phyloP scores from a whole-genome alignment of 2,329 filamentous ascomycete species.

The Huntiella savannae region DNA sequence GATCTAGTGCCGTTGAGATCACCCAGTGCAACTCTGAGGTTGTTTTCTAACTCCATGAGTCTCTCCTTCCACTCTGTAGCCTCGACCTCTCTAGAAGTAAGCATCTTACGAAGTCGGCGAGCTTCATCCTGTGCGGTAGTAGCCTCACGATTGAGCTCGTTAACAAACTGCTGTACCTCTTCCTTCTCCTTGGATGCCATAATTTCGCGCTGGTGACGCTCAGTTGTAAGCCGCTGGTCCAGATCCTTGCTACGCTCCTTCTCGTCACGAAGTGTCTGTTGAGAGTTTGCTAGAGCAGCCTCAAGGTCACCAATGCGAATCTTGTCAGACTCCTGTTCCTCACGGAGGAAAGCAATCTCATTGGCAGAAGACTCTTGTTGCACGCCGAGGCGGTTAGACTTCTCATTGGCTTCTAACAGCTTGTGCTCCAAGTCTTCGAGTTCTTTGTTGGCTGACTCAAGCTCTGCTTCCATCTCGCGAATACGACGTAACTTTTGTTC shows the following conservation, averaged over 20 bases:
- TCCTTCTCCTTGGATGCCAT: conserved; percentile 81
- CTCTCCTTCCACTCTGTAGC: conserved; percentile 81
- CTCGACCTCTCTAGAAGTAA: conserved; percentile 72
- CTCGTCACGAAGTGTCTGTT: conserved; percentile 66
- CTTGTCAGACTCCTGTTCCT: conserved; percentile 95
- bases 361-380: conserved; percentile 84
- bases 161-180: conserved; percentile 82
- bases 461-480: conserved; percentile 62
- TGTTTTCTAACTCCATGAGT: conserved; percentile 74
- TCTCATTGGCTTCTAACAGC: conserved; percentile 67
- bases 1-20: conserved; percentile 74
- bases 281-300: conserved; percentile 58
- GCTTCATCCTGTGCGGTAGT: conserved; percentile 71
- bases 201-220: conserved; percentile 71
- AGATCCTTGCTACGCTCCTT: conserved; percentile 56
- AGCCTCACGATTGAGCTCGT: conserved; percentile 75
- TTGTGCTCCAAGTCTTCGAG: conserved; percentile 71
- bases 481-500: conserved; percentile 61
- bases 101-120: conserved; percentile 59
- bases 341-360: conserved; percentile 84
- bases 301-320: conserved; percentile 93
- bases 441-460: conserved; percentile 70
- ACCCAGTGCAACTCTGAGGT: conserved; percentile 68
- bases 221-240: conserved; percentile 55
- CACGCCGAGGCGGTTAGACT: conserved; percentile 71